Conservation (phyloP, 257 asterid species). For the Capsicum rhomboideum region DNA sequence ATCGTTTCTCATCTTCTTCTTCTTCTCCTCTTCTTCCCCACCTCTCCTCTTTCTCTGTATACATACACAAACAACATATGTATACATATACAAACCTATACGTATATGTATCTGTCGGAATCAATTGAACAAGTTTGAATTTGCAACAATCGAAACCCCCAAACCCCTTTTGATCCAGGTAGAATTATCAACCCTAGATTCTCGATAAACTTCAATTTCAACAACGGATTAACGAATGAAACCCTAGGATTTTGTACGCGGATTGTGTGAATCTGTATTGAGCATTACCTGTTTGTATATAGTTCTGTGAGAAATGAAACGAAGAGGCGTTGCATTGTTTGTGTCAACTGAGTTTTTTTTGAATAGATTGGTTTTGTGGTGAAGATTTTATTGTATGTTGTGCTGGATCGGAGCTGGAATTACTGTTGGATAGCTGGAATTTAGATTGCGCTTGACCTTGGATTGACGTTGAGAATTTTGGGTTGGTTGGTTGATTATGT, state of each 20-base stretch:
- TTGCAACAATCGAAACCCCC: slow-evolving; percentile 14
- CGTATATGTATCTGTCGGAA: slow-evolving; percentile 8
- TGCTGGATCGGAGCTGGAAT: not conserved
- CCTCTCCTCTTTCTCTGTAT: slow-evolving; percentile 10
- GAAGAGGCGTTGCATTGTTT: not conserved
- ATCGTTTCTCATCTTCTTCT: not conserved
- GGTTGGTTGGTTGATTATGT: not conserved
- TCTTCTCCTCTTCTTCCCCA: slow-evolving; percentile 5
- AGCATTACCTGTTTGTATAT: not conserved
- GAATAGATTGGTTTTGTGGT: not conserved
- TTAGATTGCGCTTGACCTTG: not conserved
- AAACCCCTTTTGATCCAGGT: slow-evolving; percentile 25
- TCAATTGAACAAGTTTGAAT: slow-evolving; percentile 25
- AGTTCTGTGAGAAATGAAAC: not conserved
- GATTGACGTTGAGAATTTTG: not conserved
- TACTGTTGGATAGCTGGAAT: slow-evolving; percentile 8
- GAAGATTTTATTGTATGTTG: not conserved
- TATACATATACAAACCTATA: not conserved
- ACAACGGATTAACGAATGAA: slow-evolving; percentile 21
- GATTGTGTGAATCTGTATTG: not conserved
- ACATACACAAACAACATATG: slow-evolving; percentile 3
- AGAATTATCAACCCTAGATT: slow-evolving; percentile 19
- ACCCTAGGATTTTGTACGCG: not conserved
- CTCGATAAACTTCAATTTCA: slow-evolving; percentile 8
- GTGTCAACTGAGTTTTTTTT: not conserved